Base-by-base conservation (phyloP, 2,329 filamentous ascomycete genomes). In the Pestalotiopsis sp. region DNA sequence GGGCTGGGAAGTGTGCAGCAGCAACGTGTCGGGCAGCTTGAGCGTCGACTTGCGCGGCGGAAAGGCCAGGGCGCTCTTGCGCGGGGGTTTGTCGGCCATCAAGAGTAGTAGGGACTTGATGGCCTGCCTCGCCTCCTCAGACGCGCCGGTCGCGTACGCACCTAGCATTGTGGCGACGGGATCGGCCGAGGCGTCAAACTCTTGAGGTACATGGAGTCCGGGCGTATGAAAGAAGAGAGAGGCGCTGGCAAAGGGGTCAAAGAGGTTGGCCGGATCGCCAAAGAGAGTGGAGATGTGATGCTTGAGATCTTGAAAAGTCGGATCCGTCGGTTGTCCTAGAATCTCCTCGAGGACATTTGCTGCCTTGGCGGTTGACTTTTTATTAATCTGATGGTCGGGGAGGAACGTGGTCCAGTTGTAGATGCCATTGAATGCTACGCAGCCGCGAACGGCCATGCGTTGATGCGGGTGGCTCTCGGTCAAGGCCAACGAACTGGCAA, bases 361-460 rank as follows among this genome's bases (percentile, higher is more conserved):
- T 20, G 64, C 31, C 57, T 38, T 68, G 36, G 69, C 74, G 11
- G 71, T 65, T 1, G 73, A 67, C 5, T 68, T 68, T 41, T 75
- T 72, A 72, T 87, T 84, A 70, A 84, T 77, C 6, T 80, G 82
- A 68, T 89, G 86, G 71, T 86, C 83, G 0, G 86, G 85, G 12
- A 89, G 81, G 69, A 90, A 87, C 76, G 82, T 86, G 68, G 87
- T 89, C 89, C 89, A 91, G 79, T 91, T 86, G 78, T 89, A 91
- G 69, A 91, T 83, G 57, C 88, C 89, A 71, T 91, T 89, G 77
- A 86, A 86, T 7, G 84, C 83, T 17, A 88, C 78, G 39, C 90
- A 76, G 7, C 88, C 88, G 11, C 86, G 82, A 58, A 91, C 80
- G 52, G 80, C 81, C 74, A 87, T 82, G 39, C 74, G 78, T 14